These are phyloP conservation scores for Vachellia collinsii DNA, from an alignment of 306 rosid genomes.

Conservation along the genomic window DNA sequence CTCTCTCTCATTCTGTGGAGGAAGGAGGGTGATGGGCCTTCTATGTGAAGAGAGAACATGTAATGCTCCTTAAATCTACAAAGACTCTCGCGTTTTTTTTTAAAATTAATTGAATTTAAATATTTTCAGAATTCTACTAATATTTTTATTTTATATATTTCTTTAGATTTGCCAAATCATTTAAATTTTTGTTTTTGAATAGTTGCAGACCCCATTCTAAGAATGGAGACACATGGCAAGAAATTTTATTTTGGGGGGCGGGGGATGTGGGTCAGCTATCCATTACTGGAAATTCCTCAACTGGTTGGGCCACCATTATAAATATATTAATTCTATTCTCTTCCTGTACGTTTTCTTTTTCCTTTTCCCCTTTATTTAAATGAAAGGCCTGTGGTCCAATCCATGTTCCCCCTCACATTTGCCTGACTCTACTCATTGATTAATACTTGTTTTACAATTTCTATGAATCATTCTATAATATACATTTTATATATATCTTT, in stretches of 20 bases:
- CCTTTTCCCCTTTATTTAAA: constrained; percentile 27
- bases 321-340: constrained; percentile 36
- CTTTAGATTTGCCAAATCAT: constrained; percentile 40
- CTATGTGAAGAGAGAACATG: constrained; percentile 37
- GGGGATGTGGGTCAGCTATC: constrained; percentile 53
- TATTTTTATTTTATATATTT: constrained; percentile 25
- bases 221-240: constrained; percentile 51
- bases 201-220: constrained; percentile 50
- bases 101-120: not conserved
- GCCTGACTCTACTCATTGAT: constrained; percentile 17
- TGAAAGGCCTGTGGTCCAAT: constrained; percentile 52
- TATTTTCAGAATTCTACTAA: not conserved
- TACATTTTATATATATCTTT: not conserved
- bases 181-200: constrained; percentile 16
- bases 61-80: constrained; percentile 44
- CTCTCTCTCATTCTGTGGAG: not conserved
- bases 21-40: constrained; percentile 45
- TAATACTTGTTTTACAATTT: constrained; percentile 35
- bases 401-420: constrained; percentile 53
- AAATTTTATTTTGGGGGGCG: constrained; percentile 45
- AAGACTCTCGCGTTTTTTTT: not conserved
- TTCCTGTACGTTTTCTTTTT: constrained; percentile 3
- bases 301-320: constrained; percentile 43
- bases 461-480: not conserved
- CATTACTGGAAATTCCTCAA: constrained; percentile 57